Conservation (phyloP, 352 stramenopile species). For the Globisporangium megalacanthum region DNA sequence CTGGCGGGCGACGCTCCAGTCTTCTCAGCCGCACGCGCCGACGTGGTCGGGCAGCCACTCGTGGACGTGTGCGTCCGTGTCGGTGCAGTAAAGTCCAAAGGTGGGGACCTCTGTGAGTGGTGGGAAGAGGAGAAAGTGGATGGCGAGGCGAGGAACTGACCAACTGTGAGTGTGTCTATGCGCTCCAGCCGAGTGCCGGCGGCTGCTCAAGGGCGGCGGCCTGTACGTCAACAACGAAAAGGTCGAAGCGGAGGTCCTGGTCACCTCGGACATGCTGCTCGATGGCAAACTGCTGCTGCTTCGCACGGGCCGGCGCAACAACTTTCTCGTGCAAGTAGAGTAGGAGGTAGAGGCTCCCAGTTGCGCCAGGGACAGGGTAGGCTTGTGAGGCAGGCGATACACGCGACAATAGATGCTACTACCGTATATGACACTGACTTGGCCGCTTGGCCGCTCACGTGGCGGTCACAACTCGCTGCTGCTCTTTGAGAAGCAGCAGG, state of each 20-base stretch:
- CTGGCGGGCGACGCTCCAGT: constrained; percentile 67
- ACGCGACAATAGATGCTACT: not conserved
- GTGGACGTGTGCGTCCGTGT: constrained; percentile 91
- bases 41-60: constrained; percentile 73
- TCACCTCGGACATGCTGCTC: constrained; percentile 43
- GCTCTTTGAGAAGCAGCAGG: constrained; percentile 40
- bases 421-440: not conserved
- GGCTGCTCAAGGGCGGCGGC: constrained; percentile 95
- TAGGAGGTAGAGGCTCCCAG: constrained; percentile 6
- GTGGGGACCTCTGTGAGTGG: constrained; percentile 16
- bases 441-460: not conserved
- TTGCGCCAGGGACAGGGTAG: not conserved
- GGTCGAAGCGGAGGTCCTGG: constrained; percentile 41
- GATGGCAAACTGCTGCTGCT: constrained; percentile 65
- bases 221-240: constrained; percentile 92
- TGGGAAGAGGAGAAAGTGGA: not conserved
- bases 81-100: constrained; percentile 90
- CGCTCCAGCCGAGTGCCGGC: constrained; percentile 85
- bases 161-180: not conserved
- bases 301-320: constrained; percentile 72
- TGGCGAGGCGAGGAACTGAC: not conserved
- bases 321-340: constrained; percentile 68
- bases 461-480: constrained; percentile 24
- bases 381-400: not conserved
- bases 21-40: constrained; percentile 25